Base-by-base conservation (phyloP, 139 green algal genomes). In the Micromonas pusilla region DNA sequence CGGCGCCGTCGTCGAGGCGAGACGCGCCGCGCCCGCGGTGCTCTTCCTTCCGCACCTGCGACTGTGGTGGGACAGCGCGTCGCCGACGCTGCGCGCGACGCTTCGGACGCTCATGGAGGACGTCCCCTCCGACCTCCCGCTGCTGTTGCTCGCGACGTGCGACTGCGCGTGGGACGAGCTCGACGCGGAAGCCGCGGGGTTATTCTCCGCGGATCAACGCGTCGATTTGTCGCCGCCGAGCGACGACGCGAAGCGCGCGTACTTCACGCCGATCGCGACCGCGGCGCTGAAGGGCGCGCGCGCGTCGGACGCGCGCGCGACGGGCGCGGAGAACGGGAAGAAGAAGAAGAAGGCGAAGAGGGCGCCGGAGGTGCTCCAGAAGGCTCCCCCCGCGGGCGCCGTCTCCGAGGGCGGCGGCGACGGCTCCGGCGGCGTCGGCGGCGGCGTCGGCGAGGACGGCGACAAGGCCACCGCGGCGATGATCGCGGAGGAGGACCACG, bases 41-140 rank as follows among this genome's bases (percentile, higher is more conserved):
- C 86, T 97, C 54, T 97, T 88, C 85, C 87, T 97, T 67, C 93
- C 93, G 1, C 90, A 97, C 76, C 76, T 92, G 19, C 81, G 87
- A 37, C 66, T 89, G 28, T 88, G 86, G 83, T 88, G 85, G 85
- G 65, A 83, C 1, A 85, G 76, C 65, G 90, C 93, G 23, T 82
- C 87, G 52, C 70, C 83, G 23, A 84, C 84, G 20, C 81, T 97
- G 73, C 85, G 92, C 6, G 87, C 89, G 32, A 88, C 87, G 38
- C 84, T 97, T 70, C 82, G 79, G 65, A 91, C 90, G 80, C 84
- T 97, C 72, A 84, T 97, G 68, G 81, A 83, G 5, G 93, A 97
- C 79, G 82, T 97, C 28, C 91, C 92, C 6, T 62, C 87, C 0
- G 85, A 78, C 62, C 39, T 52, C 30, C 91, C 92, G n/a, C 76